Evolutionary conservation across 306 rosid genomes (phyloP).

Genomic region (Albizia julibrissin): DNA sequence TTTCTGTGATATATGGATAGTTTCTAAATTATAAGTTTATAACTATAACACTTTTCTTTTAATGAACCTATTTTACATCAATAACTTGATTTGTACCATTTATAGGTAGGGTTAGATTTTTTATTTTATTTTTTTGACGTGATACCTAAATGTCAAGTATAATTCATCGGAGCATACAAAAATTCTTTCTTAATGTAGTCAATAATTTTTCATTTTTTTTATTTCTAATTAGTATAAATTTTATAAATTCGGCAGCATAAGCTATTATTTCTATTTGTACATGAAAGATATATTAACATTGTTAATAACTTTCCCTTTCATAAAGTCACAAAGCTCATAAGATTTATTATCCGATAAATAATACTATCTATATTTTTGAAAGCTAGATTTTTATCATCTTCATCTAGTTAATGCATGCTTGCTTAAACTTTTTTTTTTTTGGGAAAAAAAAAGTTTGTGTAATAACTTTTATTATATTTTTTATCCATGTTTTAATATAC

Average conservation of each 20-base stretch:
- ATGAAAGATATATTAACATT: not conserved
- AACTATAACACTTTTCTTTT: not conserved
- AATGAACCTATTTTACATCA: not conserved
- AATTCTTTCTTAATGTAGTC: not conserved
- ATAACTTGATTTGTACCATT: too few relatives aligned
- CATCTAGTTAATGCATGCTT: not conserved
- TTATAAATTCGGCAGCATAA: not conserved
- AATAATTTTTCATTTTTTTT: not conserved
- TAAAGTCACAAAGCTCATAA: not conserved
- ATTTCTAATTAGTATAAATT: too few relatives aligned
- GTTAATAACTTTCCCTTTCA: not conserved
- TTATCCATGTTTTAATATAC: not conserved
- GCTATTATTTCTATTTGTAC: not conserved
- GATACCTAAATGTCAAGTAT: too few relatives aligned
- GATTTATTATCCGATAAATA: not conserved
- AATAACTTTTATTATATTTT: not conserved
- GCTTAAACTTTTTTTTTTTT: not conserved
- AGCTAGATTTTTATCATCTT: not conserved
- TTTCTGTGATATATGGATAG: not conserved
- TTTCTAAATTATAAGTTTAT: too few relatives aligned
- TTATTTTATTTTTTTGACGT: too few relatives aligned
- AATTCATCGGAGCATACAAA: too few relatives aligned
- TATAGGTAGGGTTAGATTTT: too few relatives aligned
- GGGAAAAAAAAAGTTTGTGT: not conserved
- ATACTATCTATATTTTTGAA: not conserved